Conservation (phyloP, 2,329 filamentous ascomycete genomes). For the Myriosclerotinia duriaeana region DNA sequence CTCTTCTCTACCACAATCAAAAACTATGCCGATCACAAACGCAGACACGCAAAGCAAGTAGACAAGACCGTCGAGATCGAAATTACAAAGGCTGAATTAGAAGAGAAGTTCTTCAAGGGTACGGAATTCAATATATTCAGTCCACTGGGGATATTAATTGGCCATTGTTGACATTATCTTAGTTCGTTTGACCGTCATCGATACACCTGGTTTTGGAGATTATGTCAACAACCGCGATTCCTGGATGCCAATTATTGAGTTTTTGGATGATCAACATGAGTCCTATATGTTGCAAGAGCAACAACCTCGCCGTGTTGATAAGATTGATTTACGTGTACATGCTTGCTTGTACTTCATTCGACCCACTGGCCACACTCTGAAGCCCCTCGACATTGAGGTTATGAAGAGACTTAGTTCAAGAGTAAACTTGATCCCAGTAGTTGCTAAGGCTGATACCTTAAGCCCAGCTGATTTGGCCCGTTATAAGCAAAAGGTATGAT, state of each 20-base stretch:
- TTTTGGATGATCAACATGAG: slow-evolving; percentile 99
- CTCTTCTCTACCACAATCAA: slow-evolving; percentile 99
- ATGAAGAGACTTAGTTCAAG: slow-evolving; percentile 99
- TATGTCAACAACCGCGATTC: slow-evolving; percentile 99
- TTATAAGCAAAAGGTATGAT: slow-evolving; percentile 89
- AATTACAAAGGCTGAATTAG: slow-evolving; percentile 98
- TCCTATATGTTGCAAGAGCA: slow-evolving; percentile 99
- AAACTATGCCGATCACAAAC: slow-evolving; percentile 99
- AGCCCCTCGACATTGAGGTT: slow-evolving; percentile 98
- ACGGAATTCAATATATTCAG: slow-evolving; percentile 34
- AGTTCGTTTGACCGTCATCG: slow-evolving; percentile 98
- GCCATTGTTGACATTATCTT: slow-evolving; percentile 33
- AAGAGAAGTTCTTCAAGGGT: slow-evolving; percentile 99
- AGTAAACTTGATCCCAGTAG: slow-evolving; percentile 96
- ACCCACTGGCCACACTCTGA: slow-evolving; percentile 95
- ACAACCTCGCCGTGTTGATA: slow-evolving; percentile 94
- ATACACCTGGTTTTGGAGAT: slow-evolving; percentile 98
- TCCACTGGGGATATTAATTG: slow-evolving; percentile 2
- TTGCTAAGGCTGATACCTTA: slow-evolving; percentile 97
- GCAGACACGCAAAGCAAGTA: slow-evolving; percentile 97
- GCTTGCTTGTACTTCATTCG: slow-evolving; percentile 99
- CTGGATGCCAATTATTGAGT: slow-evolving; percentile 99
- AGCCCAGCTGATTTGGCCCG: slow-evolving; percentile 86
- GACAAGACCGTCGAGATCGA: slow-evolving; percentile 99
- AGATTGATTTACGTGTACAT: slow-evolving; percentile 98